These are phyloP conservation scores for Salix brachista DNA, from an alignment of 345 rosid species.

Conservation along the genomic window DNA sequence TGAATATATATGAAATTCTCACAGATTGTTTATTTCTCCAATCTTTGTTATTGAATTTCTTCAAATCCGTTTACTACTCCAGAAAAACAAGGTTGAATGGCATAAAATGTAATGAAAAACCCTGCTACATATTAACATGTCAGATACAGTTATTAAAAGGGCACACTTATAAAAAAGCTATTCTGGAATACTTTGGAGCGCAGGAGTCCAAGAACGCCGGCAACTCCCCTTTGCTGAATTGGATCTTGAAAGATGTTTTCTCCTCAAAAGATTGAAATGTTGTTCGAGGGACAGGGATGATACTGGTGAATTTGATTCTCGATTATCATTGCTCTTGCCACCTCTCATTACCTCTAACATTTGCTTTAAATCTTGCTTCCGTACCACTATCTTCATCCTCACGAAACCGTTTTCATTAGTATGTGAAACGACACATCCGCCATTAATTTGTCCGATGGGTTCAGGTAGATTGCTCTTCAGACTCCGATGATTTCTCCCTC, in stretches of 20 bases:
- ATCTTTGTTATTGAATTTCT: too few species aligned
- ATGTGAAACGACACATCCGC: constrained; percentile 21
- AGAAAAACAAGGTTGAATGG: background rate
- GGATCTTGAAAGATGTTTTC: constrained; percentile 8
- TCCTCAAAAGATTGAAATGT: constrained; percentile 16
- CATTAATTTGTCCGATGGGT: constrained; percentile 17
- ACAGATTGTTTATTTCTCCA: too few species aligned
- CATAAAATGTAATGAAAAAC: background rate
- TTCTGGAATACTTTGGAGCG: constrained; percentile 42
- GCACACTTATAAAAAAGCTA: constrained; percentile 11
- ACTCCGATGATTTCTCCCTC: constrained; percentile 17
- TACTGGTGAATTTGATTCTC: background rate
- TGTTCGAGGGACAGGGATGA: constrained; percentile 27
- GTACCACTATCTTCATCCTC: constrained; percentile 39
- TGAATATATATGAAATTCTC: too few species aligned
- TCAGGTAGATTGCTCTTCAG: constrained; percentile 26
- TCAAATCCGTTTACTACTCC: background rate
- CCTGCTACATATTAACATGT: background rate
- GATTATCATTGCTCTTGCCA: background rate
- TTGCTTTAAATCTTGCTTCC: constrained; percentile 46
- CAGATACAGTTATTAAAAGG: background rate
- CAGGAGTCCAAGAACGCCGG: constrained; percentile 33
- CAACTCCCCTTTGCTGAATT: constrained; percentile 12
- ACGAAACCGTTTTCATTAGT: constrained; percentile 28
- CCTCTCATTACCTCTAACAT: constrained; percentile 27